These are phyloP conservation scores for Ophiostoma populinum DNA, from an alignment of 2,329 filamentous ascomycete species.

Conservation along the genomic window DNA sequence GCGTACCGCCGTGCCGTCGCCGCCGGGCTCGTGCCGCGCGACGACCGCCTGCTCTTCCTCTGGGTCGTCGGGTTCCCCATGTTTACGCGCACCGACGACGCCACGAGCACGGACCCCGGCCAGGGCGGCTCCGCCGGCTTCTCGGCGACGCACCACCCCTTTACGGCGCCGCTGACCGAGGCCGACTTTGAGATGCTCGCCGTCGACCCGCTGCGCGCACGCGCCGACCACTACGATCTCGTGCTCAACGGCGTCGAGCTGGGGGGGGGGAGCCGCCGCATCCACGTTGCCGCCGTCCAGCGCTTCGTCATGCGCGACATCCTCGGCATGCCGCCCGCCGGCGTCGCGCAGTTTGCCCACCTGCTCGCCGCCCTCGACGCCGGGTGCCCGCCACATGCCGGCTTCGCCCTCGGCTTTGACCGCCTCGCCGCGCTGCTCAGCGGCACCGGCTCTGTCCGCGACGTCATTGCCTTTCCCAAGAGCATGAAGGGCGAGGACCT, in stretches of 20 bases:
- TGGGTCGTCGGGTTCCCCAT: constrained; percentile 90
- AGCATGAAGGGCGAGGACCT: constrained; percentile 76
- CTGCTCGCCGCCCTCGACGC: constrained; percentile 64
- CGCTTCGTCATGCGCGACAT: constrained; percentile 72
- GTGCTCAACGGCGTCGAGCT: constrained; percentile 92
- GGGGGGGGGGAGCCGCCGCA: constrained; percentile 82
- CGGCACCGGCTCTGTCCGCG: constrained; percentile 59
- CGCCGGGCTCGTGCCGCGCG: constrained; percentile 33
- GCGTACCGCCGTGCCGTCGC: constrained; percentile 53
- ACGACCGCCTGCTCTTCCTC: constrained; percentile 44
- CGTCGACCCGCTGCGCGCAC: constrained; percentile 51
- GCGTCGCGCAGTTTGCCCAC: constrained; percentile 70
- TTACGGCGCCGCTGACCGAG: constrained; percentile 65
- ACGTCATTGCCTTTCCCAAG: constrained; percentile 97
- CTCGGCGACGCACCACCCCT: constrained; percentile 83
- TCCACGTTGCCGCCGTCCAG: constrained; percentile 70
- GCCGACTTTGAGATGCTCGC: constrained; percentile 59
- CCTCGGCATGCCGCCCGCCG: constrained; percentile 54
- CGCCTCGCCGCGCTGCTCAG: constrained; percentile 66
- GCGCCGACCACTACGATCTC: constrained; percentile 85
- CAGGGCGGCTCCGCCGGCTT: constrained; percentile 72
- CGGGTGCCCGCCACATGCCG: constrained; percentile 88
- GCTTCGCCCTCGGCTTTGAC: constrained; percentile 86
- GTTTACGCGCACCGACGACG: constrained; percentile 51
- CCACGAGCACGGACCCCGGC: constrained; percentile 45